Percentiles rank a stretch among this genome's conserved stretches.
Conservation (phyloP, 345 rosid genomes). For the Sisymbrium altissimum region DNA sequence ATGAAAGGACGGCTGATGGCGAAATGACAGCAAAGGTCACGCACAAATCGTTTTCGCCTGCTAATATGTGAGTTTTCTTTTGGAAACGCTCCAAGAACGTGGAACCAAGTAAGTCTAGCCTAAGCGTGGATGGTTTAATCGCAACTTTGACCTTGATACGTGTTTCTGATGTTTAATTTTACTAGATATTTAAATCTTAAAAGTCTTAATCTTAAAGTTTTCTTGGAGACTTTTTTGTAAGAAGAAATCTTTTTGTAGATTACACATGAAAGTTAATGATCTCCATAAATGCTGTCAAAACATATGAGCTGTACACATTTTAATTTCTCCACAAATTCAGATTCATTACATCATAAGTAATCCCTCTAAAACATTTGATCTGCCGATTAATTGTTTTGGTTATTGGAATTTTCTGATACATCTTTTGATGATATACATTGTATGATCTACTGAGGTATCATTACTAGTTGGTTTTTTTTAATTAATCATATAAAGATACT, state of each 20-base stretch:
- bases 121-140: neutral
- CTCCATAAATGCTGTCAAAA: neutral
- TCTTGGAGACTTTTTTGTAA: neutral
- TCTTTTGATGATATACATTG: neutral
- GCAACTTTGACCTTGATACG: neutral
- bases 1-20: constrained; percentile 26
- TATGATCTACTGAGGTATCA: neutral
- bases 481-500: neutral
- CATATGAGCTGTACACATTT: neutral
- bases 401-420: neutral
- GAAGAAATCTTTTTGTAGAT: neutral
- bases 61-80: constrained; percentile 1
- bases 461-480: neutral
- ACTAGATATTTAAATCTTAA: neutral
- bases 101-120: constrained; percentile 19
- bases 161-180: neutral
- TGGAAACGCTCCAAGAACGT: constrained; percentile 12
- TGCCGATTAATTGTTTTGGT: neutral
- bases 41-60: constrained; percentile 21
- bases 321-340: neutral
- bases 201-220: neutral
- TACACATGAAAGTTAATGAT: neutral
- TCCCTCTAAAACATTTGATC: neutral
- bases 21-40: constrained; percentile 25
- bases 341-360: neutral